Percentiles rank a stretch among this genome's conserved stretches.
Evolutionary conservation across 2,329 filamentous ascomycete genomes (phyloP).

Genomic region (Pyricularia grisea): DNA sequence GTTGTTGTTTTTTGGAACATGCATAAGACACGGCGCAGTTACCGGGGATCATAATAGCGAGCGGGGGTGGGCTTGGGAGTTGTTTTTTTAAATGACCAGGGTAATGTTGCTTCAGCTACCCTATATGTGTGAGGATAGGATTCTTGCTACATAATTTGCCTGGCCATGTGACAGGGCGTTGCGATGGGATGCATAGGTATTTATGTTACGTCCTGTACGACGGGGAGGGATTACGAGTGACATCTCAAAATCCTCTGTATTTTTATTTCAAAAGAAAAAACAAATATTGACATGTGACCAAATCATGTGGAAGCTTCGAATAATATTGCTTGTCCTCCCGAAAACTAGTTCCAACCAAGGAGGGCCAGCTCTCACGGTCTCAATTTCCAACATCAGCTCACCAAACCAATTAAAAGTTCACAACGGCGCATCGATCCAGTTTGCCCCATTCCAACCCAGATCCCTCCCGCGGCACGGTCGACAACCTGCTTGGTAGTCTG

Average conservation of each 20-base stretch:
- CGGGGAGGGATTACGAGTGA: not conserved
- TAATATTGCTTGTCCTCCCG: too few species aligned
- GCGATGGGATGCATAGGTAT: not conserved
- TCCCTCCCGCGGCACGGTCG: constrained; percentile 1
- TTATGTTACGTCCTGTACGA: not conserved
- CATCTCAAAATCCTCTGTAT: not conserved
- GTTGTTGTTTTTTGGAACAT: not conserved
- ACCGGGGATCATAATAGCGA: not conserved
- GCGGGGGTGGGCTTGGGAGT: not conserved
- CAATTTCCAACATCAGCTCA: too few species aligned
- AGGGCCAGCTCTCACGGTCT: not conserved
- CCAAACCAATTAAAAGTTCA: too few species aligned
- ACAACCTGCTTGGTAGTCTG: not conserved
- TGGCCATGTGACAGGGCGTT: not conserved
- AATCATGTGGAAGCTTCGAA: not conserved
- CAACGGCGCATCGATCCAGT: constrained; percentile 1
- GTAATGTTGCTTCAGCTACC: not conserved
- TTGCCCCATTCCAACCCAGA: not conserved
- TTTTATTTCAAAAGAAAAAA: not conserved
- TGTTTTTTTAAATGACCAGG: not conserved
- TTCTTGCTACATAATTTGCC: not conserved
- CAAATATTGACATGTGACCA: not conserved
- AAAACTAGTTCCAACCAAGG: too few species aligned
- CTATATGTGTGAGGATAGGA: not conserved
- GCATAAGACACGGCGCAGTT: not conserved